A percentile compares a stretch with the other conserved stretches of the same genome.
Conservation (phyloP, 345 rosid species). For the Salix viminalis region DNA sequence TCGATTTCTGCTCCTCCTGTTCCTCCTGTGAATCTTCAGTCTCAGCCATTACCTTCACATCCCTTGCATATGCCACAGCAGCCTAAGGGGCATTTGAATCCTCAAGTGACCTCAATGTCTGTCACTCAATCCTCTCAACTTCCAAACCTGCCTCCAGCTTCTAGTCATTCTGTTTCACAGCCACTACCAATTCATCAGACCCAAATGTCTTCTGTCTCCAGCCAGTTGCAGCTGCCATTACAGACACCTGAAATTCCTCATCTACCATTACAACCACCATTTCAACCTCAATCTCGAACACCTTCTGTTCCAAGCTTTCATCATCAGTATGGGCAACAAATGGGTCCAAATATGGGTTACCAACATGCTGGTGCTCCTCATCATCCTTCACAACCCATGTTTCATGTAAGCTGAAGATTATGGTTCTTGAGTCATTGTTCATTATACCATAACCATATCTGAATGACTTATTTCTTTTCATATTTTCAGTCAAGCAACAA, state of each 20-base stretch:
- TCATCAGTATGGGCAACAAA: conserved; percentile 61
- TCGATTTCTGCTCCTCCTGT: conserved; percentile 42
- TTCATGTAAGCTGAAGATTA: conserved; percentile 57
- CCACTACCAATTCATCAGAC: conserved; percentile 52
- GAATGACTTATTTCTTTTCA: conserved; percentile 22
- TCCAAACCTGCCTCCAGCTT: conserved; percentile 40
- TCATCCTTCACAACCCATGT: conserved; percentile 64
- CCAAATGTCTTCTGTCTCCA: conserved; percentile 48
- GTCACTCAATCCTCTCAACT: conserved; percentile 58
- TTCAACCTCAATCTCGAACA: conserved; percentile 53
- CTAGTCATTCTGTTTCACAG: conserved; percentile 62
- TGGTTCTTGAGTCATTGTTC: conserved; percentile 4
- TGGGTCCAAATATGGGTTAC: conserved; percentile 63
- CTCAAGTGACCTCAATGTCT: conserved; percentile 41
- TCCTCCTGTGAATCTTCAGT: conserved; percentile 49
- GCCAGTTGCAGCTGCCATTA: conserved; percentile 66
- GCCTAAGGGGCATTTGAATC: conserved; percentile 59
- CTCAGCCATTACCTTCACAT: conserved; percentile 59
- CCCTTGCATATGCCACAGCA: conserved; percentile 50
- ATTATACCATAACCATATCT: not conserved
- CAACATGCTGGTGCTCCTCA: conserved; percentile 69
- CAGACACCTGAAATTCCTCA: conserved; percentile 53
- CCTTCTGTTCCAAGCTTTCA: conserved; percentile 46
- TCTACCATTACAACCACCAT: conserved; percentile 56
- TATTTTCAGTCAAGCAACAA: conserved; percentile 51